phyloP scores from a whole-genome alignment of 139 green algal genomes.

The Closterium sp. region DNA sequence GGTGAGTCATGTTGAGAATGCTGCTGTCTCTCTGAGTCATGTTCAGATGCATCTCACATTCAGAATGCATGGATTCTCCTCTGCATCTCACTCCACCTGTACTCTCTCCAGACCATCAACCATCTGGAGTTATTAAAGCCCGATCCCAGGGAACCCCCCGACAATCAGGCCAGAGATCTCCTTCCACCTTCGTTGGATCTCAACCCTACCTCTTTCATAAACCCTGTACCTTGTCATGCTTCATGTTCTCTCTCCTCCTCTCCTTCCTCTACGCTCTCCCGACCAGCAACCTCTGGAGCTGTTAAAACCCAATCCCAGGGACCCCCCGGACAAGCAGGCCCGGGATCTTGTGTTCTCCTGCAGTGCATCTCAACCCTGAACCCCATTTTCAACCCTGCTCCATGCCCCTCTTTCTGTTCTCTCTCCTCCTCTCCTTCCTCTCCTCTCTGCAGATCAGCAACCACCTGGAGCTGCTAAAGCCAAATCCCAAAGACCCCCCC shows the following conservation, averaged over 20 bases:
- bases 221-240: too few species aligned
- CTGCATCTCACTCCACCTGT: neutral
- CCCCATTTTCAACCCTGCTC: too few species aligned
- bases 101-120: neutral
- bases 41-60: neutral
- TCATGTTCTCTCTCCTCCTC: neutral
- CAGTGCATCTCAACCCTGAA: neutral
- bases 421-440: neutral
- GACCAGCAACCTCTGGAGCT: neutral
- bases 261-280: neutral
- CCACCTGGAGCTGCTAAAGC: slow-evolving; percentile 76
- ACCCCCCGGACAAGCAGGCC: too few species aligned
- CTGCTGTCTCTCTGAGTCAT: too few species aligned
- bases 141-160: neutral
- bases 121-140: neutral
- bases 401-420: too few species aligned
- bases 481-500: slow-evolving; percentile 17
- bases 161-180: neutral
- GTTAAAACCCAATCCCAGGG: too few species aligned
- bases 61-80: too few species aligned
- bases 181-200: neutral
- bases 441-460: slow-evolving; percentile 59
- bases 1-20: neutral
- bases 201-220: neutral
- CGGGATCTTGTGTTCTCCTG: neutral